Conservation (phyloP, 2,329 filamentous ascomycete genomes). For the Penicillium thymicola region DNA sequence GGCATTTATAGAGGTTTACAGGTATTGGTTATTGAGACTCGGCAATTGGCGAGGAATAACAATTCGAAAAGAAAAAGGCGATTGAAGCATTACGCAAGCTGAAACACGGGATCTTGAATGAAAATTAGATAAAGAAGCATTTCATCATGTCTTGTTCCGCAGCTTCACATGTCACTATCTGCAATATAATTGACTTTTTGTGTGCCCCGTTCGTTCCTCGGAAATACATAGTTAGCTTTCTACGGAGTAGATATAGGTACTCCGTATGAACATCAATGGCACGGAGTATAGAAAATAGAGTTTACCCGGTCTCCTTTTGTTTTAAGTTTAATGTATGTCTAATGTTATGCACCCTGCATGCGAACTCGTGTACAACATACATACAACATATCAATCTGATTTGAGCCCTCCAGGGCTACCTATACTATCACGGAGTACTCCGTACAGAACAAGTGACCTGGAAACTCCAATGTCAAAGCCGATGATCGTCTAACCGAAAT, state of each 20-base stretch:
- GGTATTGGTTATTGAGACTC: background rate
- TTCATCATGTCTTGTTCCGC: background rate
- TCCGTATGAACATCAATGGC: background rate
- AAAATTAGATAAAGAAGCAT: background rate
- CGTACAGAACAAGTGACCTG: background rate
- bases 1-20: background rate
- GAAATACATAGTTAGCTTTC: background rate
- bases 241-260: too few relatives aligned
- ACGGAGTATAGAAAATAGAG: background rate
- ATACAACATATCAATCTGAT: background rate
- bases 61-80: background rate
- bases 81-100: background rate
- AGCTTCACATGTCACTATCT: constrained; percentile 2
- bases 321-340: background rate
- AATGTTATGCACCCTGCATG: background rate
- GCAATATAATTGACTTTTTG: constrained; percentile 19
- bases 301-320: background rate
- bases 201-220: constrained; percentile 13
- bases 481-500: constrained; percentile 4
- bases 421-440: background rate
- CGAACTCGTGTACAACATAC: background rate
- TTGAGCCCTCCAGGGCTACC: background rate
- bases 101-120: constrained; percentile 6
- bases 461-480: background rate
- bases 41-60: background rate